Base-by-base conservation (phyloP, 2,329 filamentous ascomycete species). In the Penicillium decumbens region DNA sequence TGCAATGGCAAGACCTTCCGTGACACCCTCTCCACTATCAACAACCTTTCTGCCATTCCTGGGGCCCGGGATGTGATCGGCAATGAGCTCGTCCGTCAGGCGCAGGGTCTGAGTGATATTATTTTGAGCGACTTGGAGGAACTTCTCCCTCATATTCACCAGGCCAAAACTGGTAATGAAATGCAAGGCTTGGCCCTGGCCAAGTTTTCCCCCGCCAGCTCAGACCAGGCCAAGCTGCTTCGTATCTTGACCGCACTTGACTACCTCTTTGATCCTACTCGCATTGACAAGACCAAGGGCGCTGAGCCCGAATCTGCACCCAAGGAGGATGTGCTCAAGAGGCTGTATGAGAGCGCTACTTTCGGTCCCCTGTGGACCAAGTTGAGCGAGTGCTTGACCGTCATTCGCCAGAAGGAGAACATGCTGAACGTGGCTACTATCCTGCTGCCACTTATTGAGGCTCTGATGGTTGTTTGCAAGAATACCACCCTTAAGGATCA, bases 401-500 rank as follows among this genome's bases (percentile, higher is more conserved):
- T 89, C 7, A 96, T 98, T 60, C 87, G 89, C 44, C 83, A 95
- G 69, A 88, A 91, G 49, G 91, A 95, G 67, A 95, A 89, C 66
- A 93, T 97, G 85, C 83, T 97, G 65, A 96, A 95, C 63, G 91
- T 98, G 49, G 95, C 93, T 27, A 97, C 92, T 0, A 97, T 97
- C 56, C 79, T 98, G 24, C 77, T 97, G 30, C 93, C 93, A 27
- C 77, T 98, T 27, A 96, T 98, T 53, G 93, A 98, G 71, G 89
- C 91, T 5, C 77, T 98, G 54, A 98, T 98, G 93, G 93, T 98
- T 45, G 91, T 98, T 25, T 98, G 95, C 80, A 98, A 97, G 77
- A 97, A 97, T 70, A 95, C 90, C 7, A 87, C 89, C 1, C 77
- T 90, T 46, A 85, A 84, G 64, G 88, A 93, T 53, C 74, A 82